Evolutionary conservation across 345 rosid genomes (phyloP).

Genomic region (Lumnitzera littorea): DNA sequence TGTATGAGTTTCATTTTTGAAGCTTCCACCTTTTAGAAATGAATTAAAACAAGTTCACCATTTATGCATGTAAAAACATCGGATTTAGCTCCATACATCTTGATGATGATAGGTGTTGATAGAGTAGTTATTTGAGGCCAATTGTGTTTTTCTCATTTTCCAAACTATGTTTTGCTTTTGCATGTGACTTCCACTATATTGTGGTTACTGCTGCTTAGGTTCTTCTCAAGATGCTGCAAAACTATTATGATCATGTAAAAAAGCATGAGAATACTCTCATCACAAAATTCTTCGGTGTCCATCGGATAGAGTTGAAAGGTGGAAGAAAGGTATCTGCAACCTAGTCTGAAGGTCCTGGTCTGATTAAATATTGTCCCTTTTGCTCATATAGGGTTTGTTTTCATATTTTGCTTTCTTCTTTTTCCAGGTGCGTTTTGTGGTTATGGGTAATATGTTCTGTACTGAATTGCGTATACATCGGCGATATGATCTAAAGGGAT

Average conservation of each 20-base stretch:
- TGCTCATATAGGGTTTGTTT: too few relatives aligned
- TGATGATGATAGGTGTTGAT: too few relatives aligned
- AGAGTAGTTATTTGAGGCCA: too few relatives aligned
- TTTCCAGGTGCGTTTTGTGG: slow-evolving; percentile 86
- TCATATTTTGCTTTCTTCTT: slow-evolving; percentile 11
- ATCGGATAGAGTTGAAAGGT: slow-evolving; percentile 63
- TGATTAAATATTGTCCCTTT: slow-evolving; percentile 1
- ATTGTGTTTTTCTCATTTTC: too few relatives aligned
- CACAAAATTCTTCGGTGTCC: slow-evolving; percentile 89
- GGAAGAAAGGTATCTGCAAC: slow-evolving; percentile 61
- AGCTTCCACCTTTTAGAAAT: too few relatives aligned
- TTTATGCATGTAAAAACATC: too few relatives aligned
- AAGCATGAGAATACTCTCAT: slow-evolving; percentile 85
- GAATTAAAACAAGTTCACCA: too few relatives aligned
- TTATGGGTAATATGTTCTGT: slow-evolving; percentile 99
- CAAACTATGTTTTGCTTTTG: too few relatives aligned
- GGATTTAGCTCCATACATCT: too few relatives aligned
- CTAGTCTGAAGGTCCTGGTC: slow-evolving; percentile 4
- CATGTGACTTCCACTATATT: too few relatives aligned
- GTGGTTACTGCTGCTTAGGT: slow-evolving; percentile 33
- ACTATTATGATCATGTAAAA: slow-evolving; percentile 64
- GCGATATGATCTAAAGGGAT: slow-evolving; percentile 91
- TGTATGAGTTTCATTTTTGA: too few relatives aligned
- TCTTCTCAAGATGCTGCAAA: slow-evolving; percentile 74
- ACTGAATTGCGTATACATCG: slow-evolving; percentile 87